These are phyloP conservation scores for Myrica gale DNA, from an alignment of 306 rosid species.

Conservation along the genomic window DNA sequence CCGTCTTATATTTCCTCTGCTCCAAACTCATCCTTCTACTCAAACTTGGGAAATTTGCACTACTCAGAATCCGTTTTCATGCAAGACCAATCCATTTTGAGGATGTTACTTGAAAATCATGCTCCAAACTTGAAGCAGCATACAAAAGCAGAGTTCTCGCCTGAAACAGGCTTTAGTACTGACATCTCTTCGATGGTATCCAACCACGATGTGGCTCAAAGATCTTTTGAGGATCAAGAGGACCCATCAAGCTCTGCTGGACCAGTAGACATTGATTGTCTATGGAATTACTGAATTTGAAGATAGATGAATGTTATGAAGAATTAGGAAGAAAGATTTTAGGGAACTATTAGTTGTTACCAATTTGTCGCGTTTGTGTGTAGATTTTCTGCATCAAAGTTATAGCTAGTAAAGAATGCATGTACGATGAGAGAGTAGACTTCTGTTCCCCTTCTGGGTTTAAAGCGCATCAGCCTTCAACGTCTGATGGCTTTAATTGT, in stretches of 20 bases:
- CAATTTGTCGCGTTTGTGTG: constrained; percentile 25
- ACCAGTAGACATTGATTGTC: constrained; percentile 38
- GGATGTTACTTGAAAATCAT: constrained; percentile 44
- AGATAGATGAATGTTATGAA: constrained; percentile 7
- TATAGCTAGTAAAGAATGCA: constrained; percentile 12
- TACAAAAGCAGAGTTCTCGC: constrained; percentile 29
- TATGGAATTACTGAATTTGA: constrained; percentile 51
- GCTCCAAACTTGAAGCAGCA: constrained; percentile 19
- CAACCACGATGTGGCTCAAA: constrained; percentile 39
- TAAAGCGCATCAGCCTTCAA: neutral
- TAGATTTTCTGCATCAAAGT: constrained; percentile 6
- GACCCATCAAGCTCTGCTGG: constrained; percentile 48
- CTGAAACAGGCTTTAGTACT: constrained; percentile 35
- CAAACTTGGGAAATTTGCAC: constrained; percentile 29
- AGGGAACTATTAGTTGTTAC: neutral
- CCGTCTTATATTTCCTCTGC: constrained; percentile 23
- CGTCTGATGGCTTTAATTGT: neutral
- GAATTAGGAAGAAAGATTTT: neutral
- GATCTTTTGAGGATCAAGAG: constrained; percentile 38
- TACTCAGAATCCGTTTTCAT: constrained; percentile 17
- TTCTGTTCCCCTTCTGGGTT: neutral
- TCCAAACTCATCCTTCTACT: constrained; percentile 28
- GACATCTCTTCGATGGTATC: constrained; percentile 40
- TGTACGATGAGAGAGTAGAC: constrained; percentile 10
- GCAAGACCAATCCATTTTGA: constrained; percentile 43